Conservation (phyloP, 495 filamentous ascomycete genomes). For the Penicillium coffeae region DNA sequence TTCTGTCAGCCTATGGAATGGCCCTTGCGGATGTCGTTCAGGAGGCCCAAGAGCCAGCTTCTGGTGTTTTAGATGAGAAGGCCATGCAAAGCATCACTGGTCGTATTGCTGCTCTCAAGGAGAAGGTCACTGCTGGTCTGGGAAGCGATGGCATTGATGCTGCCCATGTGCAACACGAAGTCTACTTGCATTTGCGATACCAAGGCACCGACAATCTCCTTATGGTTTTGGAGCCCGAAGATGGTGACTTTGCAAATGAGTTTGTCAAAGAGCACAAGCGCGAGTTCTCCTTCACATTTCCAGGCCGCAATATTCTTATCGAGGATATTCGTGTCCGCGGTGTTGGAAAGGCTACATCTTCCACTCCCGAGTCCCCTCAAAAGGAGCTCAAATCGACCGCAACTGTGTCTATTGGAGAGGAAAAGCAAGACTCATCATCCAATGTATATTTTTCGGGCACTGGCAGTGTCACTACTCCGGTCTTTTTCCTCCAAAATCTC, state of each 20-base stretch:
- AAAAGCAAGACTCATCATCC: conserved; percentile 4
- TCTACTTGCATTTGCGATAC: conserved; percentile 88
- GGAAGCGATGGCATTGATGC: conserved; percentile 55
- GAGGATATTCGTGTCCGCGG: conserved; percentile 85
- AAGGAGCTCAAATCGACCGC: conserved; percentile 6
- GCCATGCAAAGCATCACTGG: conserved; percentile 8
- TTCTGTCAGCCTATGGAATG: conserved; percentile 93
- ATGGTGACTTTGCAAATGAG: conserved; percentile 4
- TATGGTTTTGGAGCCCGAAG: conserved; percentile 63
- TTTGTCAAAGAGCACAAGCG: conserved; percentile 81
- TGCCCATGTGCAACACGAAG: conserved; percentile 71
- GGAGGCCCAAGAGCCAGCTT: conserved; percentile 82
- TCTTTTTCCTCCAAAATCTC: conserved; percentile 75
- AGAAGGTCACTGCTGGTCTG: conserved; percentile 8
- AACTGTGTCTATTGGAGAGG: background rate
- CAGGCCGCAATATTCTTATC: conserved; percentile 68
- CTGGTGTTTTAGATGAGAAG: conserved; percentile 28
- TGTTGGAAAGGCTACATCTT: conserved; percentile 45
- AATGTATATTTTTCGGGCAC: conserved; percentile 44
- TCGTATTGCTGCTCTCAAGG: conserved; percentile 7
- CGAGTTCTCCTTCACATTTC: conserved; percentile 88
- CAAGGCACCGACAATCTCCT: conserved; percentile 83
- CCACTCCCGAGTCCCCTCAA: conserved; percentile 3
- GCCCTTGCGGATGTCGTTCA: conserved; percentile 89
- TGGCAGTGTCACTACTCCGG: conserved; percentile 66